These are phyloP conservation scores for Cladosporium colombiae DNA, from an alignment of 2,329 filamentous ascomycete genomes.

Conservation along the genomic window DNA sequence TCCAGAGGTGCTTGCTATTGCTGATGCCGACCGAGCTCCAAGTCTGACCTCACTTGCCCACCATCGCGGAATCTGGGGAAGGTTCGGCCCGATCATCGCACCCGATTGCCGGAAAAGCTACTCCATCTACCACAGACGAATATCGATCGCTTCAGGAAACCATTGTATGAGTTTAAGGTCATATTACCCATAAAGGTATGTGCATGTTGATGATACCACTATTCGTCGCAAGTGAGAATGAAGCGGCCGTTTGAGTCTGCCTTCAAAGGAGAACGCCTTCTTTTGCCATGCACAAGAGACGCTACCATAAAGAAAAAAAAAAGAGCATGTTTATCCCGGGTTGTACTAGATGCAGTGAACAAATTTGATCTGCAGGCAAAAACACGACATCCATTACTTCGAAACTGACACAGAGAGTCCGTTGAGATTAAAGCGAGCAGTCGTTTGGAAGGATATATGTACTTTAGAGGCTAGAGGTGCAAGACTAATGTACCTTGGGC, in stretches of 20 bases:
- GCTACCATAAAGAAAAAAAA: too few species aligned
- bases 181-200: background rate
- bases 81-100: background rate
- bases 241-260: too few species aligned
- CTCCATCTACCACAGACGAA: background rate
- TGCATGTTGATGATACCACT: background rate
- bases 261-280: background rate
- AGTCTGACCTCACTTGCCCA: constrained; percentile 11
- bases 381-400: background rate
- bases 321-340: background rate
- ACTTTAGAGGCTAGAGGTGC: background rate
- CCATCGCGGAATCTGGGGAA: background rate
- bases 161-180: background rate
- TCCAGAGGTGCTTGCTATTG: background rate
- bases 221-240: background rate
- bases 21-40: constrained; percentile 2
- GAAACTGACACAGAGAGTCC: background rate
- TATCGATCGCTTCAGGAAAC: background rate
- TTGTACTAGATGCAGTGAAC: background rate
- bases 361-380: background rate
- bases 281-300: background rate
- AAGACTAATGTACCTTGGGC: background rate
- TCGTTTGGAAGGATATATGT: background rate
- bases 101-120: background rate
- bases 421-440: background rate